Conservation (phyloP, 768 basidiomycete genomes). For the Hemileccinum rubropunctum region DNA sequence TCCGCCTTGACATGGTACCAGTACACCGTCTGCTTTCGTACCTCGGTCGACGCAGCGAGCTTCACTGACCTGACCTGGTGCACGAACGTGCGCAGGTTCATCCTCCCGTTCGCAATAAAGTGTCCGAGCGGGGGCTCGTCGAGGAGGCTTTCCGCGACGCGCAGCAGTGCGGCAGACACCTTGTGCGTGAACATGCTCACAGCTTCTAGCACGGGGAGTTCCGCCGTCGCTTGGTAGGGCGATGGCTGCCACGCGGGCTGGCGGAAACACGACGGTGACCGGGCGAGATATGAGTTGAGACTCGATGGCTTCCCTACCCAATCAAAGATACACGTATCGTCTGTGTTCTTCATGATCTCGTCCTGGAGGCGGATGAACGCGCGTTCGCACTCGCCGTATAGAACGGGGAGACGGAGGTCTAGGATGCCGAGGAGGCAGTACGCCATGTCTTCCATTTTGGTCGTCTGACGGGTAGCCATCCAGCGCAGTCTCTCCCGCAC, state of each 20-base stretch:
- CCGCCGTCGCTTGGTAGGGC: not conserved
- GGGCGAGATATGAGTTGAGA: constrained; percentile 27
- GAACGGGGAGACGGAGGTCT: constrained; percentile 26
- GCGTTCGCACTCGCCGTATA: constrained; percentile 24
- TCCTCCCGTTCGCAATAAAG: constrained; percentile 29
- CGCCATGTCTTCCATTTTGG: constrained; percentile 28
- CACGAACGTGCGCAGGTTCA: constrained; percentile 27
- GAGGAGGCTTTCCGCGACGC: constrained; percentile 17
- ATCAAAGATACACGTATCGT: constrained; percentile 27
- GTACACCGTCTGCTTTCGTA: constrained; percentile 11
- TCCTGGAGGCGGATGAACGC: constrained; percentile 27
- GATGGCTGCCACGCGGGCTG: constrained; percentile 13
- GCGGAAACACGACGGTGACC: constrained; percentile 22
- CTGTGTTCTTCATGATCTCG: constrained; percentile 27
- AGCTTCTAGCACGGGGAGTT: constrained; percentile 7
- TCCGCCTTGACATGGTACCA: constrained; percentile 22
- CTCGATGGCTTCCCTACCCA: constrained; percentile 26
- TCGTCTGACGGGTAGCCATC: constrained; percentile 28
- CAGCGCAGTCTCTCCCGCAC: constrained; percentile 27
- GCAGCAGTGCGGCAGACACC: constrained; percentile 14
- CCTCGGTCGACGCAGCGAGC: constrained; percentile 5
- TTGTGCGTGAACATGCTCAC: constrained; percentile 15
- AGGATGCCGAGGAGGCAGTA: constrained; percentile 31
- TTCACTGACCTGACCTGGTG: constrained; percentile 18
- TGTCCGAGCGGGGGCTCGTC: constrained; percentile 27